Percentiles rank a stretch among this genome's conserved stretches.
Conservation (phyloP, 75 land plant species). For the Pseudotsuga menziesii region DNA sequence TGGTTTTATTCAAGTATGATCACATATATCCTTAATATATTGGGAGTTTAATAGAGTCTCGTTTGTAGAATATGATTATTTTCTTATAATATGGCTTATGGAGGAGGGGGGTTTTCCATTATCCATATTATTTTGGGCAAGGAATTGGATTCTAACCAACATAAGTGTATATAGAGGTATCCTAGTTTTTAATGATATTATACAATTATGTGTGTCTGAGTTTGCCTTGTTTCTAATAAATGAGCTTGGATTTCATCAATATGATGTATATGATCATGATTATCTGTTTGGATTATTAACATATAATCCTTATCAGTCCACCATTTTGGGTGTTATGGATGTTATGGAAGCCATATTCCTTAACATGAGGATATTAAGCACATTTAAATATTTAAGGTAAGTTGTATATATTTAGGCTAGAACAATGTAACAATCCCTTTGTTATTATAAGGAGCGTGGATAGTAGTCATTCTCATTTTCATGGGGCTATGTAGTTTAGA, state of each 20-base stretch:
- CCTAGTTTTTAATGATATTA: constrained; percentile 68
- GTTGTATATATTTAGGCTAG: constrained; percentile 38
- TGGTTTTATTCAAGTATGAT: constrained; percentile 63
- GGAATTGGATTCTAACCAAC: constrained; percentile 51
- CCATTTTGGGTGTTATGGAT: constrained; percentile 33
- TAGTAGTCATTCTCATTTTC: constrained; percentile 52
- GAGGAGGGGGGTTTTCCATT: constrained; percentile 81
- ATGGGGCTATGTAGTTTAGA: constrained; percentile 64
- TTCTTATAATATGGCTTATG: constrained; percentile 70
- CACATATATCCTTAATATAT: constrained; percentile 62
- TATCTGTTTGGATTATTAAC: constrained; percentile 43
- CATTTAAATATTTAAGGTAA: constrained; percentile 35
- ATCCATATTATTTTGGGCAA: constrained; percentile 45
- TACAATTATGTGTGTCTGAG: constrained; percentile 75
- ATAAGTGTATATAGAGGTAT: constrained; percentile 54
- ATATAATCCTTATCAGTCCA: constrained; percentile 61
- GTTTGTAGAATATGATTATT: constrained; percentile 52
- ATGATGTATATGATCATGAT: constrained; percentile 42
- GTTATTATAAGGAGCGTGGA: constrained; percentile 36
- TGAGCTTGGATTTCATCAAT: constrained; percentile 81
- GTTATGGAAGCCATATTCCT: constrained; percentile 56
- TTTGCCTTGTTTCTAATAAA: constrained; percentile 75
- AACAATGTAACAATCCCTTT: constrained; percentile 61
- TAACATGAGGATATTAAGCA: constrained; percentile 23
- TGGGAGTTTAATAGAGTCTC: constrained; percentile 58